Conservation (phyloP, 768 basidiomycete genomes). For the Cystobasidium tubakii region DNA sequence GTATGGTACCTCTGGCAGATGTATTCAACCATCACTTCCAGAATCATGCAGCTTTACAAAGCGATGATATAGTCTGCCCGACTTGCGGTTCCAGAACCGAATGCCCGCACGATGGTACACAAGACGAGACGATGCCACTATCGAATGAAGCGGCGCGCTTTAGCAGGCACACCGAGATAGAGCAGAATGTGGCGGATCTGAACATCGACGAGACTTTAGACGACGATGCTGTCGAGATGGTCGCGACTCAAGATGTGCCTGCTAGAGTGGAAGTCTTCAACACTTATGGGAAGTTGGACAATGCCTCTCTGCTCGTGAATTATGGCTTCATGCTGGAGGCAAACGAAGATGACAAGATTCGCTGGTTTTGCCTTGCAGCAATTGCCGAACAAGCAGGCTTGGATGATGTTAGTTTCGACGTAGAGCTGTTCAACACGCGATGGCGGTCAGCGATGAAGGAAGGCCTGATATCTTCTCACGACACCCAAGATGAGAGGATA, state of each 20-base stretch:
- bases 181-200: not conserved
- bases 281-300: slow-evolving; percentile 60
- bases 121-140: not conserved
- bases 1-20: slow-evolving; percentile 81
- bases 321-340: slow-evolving; percentile 72
- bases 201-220: not conserved
- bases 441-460: not conserved
- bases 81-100: slow-evolving; percentile 64
- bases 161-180: not conserved
- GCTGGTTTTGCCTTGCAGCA: not conserved
- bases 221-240: slow-evolving; percentile 59
- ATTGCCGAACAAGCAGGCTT: not conserved
- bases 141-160: not conserved
- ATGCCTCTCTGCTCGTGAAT: slow-evolving; percentile 61
- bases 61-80: slow-evolving; percentile 66
- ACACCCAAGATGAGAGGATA: not conserved
- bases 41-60: slow-evolving; percentile 51
- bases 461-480: not conserved
- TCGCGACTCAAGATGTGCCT: slow-evolving; percentile 56
- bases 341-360: slow-evolving; percentile 59
- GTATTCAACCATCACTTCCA: slow-evolving; percentile 48
- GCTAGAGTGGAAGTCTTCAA: slow-evolving; percentile 64
- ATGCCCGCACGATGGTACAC: slow-evolving; percentile 59
- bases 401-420: not conserved
- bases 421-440: not conserved